Evolutionary conservation across 352 stramenopile genomes (phyloP).

Genomic region (Phytophthora pluvialis): DNA sequence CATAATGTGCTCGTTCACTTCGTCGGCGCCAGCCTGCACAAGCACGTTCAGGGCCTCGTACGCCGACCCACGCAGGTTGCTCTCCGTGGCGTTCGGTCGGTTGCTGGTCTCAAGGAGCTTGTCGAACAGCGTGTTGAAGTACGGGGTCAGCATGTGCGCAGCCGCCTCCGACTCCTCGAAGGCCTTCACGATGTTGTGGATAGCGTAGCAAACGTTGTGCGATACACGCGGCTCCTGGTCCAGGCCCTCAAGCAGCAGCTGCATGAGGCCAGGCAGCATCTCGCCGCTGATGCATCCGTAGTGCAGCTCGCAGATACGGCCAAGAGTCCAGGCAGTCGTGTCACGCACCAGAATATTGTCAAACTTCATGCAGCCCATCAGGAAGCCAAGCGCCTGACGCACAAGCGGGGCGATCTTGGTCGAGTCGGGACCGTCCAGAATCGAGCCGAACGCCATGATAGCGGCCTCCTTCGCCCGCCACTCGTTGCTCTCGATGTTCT

Average conservation of each 20-base stretch:
- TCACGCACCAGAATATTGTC: conserved; percentile 94
- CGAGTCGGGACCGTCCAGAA: conserved; percentile 93
- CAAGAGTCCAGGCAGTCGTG: conserved; percentile 96
- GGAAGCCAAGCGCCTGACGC: conserved; percentile 92
- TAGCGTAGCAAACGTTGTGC: conserved; percentile 96
- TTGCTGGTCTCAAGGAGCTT: conserved; percentile 93
- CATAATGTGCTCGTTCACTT: conserved; percentile 84
- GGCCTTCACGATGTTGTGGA: conserved; percentile 96
- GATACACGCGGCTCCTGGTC: conserved; percentile 91
- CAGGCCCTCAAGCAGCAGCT: conserved; percentile 86
- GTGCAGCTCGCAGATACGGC: conserved; percentile 96
- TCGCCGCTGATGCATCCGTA: conserved; percentile 90
- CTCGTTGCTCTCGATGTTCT: conserved; percentile 94
- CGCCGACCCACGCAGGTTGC: conserved; percentile 90
- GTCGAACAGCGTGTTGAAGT: conserved; percentile 92
- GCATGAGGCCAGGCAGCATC: conserved; percentile 90
- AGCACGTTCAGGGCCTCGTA: conserved; percentile 96
- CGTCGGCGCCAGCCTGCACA: conserved; percentile 85
- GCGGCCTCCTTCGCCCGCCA: conserved; percentile 96
- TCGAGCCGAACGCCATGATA: conserved; percentile 97
- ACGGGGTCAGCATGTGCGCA: conserved; percentile 91
- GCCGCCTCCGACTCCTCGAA: conserved; percentile 85
- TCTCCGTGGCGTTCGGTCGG: conserved; percentile 87
- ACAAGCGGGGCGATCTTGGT: conserved; percentile 92
- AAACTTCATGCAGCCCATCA: conserved; percentile 93